Conservation (phyloP, 169 alveolate species). For the Plasmodium vinckei region DNA sequence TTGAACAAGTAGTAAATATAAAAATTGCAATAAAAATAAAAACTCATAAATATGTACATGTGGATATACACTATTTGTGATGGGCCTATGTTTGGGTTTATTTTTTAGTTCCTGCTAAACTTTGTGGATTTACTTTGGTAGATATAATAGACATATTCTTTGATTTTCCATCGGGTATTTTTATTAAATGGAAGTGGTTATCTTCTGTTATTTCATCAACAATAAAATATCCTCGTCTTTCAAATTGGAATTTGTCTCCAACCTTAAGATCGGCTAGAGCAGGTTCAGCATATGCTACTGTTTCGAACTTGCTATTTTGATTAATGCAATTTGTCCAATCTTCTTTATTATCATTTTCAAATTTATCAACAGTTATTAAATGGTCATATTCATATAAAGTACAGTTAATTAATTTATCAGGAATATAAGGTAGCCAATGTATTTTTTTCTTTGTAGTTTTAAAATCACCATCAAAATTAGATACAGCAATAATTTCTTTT, state of each 20-base stretch:
- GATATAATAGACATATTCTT: slow-evolving; percentile 72
- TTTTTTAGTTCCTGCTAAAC: slow-evolving; percentile 54
- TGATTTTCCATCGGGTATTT: slow-evolving; percentile 95
- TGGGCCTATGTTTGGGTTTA: neutral
- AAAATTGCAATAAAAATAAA: too few species aligned
- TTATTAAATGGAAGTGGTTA: slow-evolving; percentile 86
- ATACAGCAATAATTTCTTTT: slow-evolving; percentile 81
- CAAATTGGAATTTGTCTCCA: slow-evolving; percentile 95
- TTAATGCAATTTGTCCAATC: slow-evolving; percentile 88
- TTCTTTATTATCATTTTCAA: slow-evolving; percentile 91
- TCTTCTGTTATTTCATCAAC: slow-evolving; percentile 88
- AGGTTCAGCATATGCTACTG: slow-evolving; percentile 89
- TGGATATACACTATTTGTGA: too few species aligned
- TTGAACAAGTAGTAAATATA: too few species aligned
- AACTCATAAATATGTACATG: too few species aligned
- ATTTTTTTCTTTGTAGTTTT: slow-evolving; percentile 95
- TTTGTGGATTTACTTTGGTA: slow-evolving; percentile 46
- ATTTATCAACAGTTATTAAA: slow-evolving; percentile 92
- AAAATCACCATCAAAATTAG: slow-evolving; percentile 92
- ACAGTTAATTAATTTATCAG: slow-evolving; percentile 78
- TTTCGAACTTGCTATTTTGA: slow-evolving; percentile 83
- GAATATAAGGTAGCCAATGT: slow-evolving; percentile 91
- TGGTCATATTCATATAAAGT: slow-evolving; percentile 95
- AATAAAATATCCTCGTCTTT: slow-evolving; percentile 97
- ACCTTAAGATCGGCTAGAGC: slow-evolving; percentile 78